phyloP scores from a whole-genome alignment of 805 yeast species.

The Candida glaebosa region DNA sequence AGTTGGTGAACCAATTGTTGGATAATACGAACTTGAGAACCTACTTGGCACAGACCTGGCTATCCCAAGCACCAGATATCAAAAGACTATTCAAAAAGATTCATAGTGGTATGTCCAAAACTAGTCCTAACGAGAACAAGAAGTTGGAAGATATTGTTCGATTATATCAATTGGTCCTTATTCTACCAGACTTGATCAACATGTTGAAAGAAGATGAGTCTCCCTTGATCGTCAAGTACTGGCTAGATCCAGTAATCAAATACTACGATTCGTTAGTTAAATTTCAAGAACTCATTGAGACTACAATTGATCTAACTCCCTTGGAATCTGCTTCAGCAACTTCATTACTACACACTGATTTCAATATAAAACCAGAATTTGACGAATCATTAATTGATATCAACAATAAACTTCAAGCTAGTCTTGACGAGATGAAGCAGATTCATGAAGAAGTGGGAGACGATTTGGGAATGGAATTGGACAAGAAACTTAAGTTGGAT shows the following conservation, averaged over 20 bases:
- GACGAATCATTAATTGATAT: conserved; percentile 70
- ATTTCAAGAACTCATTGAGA: conserved; percentile 82
- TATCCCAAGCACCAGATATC: conserved; percentile 78
- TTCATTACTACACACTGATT: conserved; percentile 54
- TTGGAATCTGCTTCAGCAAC: conserved; percentile 50
- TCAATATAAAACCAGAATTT: conserved; percentile 83
- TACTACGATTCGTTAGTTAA: conserved; percentile 54
- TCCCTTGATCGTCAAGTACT: conserved; percentile 43
- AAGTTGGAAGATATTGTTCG: conserved; percentile 86
- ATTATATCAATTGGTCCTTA: conserved; percentile 72
- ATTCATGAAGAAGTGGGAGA: conserved; percentile 67
- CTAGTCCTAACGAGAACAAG: conserved; percentile 42
- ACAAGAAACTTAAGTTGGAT: conserved; percentile 86
- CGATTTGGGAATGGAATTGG: conserved; percentile 76
- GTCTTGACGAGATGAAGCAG: conserved; percentile 52
- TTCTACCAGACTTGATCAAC: conserved; percentile 65
- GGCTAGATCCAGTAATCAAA: conserved; percentile 56
- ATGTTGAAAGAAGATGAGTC: conserved; percentile 40
- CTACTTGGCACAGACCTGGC: conserved; percentile 60
- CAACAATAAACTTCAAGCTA: conserved; percentile 51
- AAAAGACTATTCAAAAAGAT: conserved; percentile 72
- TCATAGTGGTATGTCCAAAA: conserved; percentile 24
- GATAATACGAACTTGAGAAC: conserved; percentile 66
- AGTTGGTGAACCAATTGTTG: conserved; percentile 70
- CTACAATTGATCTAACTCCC: conserved; percentile 85